Base-by-base conservation (phyloP, 2,329 filamentous ascomycete species). In the Trichoderma breve region DNA sequence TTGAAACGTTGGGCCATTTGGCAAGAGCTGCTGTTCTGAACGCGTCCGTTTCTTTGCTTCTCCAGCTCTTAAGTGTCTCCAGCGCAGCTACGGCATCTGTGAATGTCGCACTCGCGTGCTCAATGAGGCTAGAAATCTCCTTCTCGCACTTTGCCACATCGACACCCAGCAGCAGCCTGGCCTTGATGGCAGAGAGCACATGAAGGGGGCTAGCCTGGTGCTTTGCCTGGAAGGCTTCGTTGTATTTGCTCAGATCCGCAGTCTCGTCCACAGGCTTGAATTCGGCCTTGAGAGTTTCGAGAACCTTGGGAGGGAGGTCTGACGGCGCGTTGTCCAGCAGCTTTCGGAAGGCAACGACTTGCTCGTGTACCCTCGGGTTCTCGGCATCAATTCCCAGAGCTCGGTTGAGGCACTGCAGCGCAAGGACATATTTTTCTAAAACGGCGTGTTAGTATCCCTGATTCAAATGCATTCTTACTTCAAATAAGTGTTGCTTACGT, bases 391-490 rank as follows among this genome's bases (percentile, higher is more conserved):
- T 85, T 3, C 87, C 85, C 70, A 89, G 84, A 32, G 93, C 91
- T 21, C 93, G 91, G 63, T 93, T 89, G 69, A 99, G 87, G 81
- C 93, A 97, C 78, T 93, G 93, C 72, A 98, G 86, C 0, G 96
- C 95, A 73, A 97, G 91, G 57, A 97, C 83, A 78, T 93, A 94
- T 84, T 98, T 98, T 79, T 90, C 95, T 95, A 77, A 57, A 72
- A 51, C 4, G 30, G 6, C 43, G 71, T 14, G 64, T 74, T 43
- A 75, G 70, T n/a, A 28, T 47, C 28, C 2, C 2, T 8, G 61
- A 4, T 6, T 6, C 3, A 14, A n/a, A 30, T 1, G 0, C n/a
- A n/a, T n/a, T 12, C 34, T 7, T 21, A n/a, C 36, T 21, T 58
- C 15, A 18, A n/a, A 21, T 6, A 15, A 5, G 32, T 2, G 18